These are phyloP conservation scores for Eleusine coracana DNA, from an alignment of 176 grass and related monocot genomes.

Conservation along the genomic window DNA sequence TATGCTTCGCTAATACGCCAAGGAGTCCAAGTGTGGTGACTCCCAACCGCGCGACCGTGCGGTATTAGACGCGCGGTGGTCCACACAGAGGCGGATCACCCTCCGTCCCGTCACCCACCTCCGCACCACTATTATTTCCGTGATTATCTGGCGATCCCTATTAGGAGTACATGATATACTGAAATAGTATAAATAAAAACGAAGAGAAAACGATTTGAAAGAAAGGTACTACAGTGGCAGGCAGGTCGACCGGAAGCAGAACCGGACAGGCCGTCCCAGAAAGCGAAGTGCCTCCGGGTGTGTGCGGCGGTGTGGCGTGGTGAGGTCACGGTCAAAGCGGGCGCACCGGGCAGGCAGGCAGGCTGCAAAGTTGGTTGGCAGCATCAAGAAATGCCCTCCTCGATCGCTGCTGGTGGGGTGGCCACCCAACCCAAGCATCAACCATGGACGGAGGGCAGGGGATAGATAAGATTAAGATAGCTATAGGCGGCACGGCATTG, in stretches of 20 bases:
- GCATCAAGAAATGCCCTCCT: constrained; percentile 59
- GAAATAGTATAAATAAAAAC: not conserved
- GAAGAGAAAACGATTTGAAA: not conserved
- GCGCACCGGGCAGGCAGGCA: not conserved
- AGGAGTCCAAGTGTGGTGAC: not conserved
- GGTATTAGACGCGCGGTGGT: not conserved
- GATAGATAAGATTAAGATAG: not conserved
- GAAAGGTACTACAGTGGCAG: not conserved
- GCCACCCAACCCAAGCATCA: not conserved
- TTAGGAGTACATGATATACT: too few relatives aligned
- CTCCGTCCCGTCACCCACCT: constrained; percentile 15
- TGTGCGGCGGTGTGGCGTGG: not conserved
- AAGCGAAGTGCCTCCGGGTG: constrained; percentile 22
- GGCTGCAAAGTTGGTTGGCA: constrained; percentile 55
- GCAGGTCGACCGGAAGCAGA: constrained; percentile 5
- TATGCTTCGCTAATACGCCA: constrained; percentile 13
- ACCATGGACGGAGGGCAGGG: not conserved
- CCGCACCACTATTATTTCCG: not conserved
- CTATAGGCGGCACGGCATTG: not conserved
- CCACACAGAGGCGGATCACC: not conserved
- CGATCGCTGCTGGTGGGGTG: not conserved
- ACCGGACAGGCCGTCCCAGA: constrained; percentile 31
- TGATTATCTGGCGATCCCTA: not conserved
- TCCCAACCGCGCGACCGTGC: constrained; percentile 4
- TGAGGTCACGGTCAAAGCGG: constrained; percentile 63